phyloP scores from a whole-genome alignment of 495 filamentous ascomycete species.

The Mytilinidion resinicola region DNA sequence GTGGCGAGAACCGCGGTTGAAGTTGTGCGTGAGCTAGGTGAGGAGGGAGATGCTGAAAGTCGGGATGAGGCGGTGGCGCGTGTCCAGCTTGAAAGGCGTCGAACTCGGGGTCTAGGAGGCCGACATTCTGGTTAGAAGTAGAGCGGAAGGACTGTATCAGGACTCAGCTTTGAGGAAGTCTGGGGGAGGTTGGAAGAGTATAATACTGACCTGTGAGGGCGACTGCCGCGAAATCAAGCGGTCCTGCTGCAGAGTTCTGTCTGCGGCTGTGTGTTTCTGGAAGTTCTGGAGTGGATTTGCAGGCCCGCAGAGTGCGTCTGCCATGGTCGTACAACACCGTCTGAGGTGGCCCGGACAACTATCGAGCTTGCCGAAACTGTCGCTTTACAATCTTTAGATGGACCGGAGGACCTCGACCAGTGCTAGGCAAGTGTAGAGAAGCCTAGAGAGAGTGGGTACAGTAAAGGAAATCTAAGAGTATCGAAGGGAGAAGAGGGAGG shows the following conservation, averaged over 20 bases:
- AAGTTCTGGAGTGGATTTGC: conserved; percentile 84
- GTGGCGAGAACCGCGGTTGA: conserved; percentile 18
- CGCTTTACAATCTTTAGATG: too few species aligned
- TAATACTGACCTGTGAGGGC: conserved; percentile 48
- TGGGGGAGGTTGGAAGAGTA: neutral
- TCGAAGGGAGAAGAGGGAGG: neutral
- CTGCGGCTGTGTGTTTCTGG: conserved; percentile 69
- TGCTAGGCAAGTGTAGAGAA: too few species aligned
- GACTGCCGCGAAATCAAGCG: conserved; percentile 51
- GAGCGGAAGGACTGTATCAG: conserved; percentile 56
- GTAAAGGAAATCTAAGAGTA: neutral
- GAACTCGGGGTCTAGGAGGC: conserved; percentile 60
- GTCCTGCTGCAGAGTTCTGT: conserved; percentile 82
- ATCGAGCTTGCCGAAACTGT: too few species aligned
- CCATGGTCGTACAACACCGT: too few species aligned
- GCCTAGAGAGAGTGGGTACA: too few species aligned
- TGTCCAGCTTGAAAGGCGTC: conserved; percentile 62
- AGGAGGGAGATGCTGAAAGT: conserved; percentile 22
- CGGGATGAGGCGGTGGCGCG: conserved; percentile 26
- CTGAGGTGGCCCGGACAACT: too few species aligned
- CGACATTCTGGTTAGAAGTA: conserved; percentile 45
- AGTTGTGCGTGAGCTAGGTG: conserved; percentile 4
- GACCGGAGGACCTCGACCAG: too few species aligned
- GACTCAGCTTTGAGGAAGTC: conserved; percentile 21
- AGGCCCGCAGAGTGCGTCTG: conserved; percentile 79